Evolutionary conservation across 2,329 filamentous ascomycete species (phyloP).

Genomic region (Penicillium concentricum): DNA sequence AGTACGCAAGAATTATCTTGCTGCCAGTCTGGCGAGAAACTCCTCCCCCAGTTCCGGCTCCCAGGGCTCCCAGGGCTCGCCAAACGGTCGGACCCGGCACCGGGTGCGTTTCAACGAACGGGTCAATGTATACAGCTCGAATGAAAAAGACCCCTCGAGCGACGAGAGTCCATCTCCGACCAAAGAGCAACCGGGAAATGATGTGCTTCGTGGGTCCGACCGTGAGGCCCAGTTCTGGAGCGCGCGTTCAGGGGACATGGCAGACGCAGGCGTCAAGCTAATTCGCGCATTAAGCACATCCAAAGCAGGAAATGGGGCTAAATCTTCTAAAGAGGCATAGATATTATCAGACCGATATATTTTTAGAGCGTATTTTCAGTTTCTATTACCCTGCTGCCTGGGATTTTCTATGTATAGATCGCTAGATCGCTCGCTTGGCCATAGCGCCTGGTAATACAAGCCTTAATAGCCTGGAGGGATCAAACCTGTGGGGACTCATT

Average conservation of each 20-base stretch:
- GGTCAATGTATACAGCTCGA: conserved; percentile 32
- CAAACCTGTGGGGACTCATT: neutral
- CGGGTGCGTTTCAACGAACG: conserved; percentile 36
- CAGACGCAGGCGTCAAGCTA: conserved; percentile 50
- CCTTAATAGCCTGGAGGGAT: neutral
- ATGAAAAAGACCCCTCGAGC: conserved; percentile 27
- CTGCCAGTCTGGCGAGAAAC: conserved; percentile 33
- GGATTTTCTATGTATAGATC: neutral
- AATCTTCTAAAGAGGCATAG: conserved; percentile 16
- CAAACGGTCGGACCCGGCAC: conserved; percentile 14
- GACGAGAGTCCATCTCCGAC: conserved; percentile 18
- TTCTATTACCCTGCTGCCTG: neutral
- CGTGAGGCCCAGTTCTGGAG: conserved; percentile 55
- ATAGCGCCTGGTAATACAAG: neutral
- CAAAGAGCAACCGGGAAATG: conserved; percentile 23
- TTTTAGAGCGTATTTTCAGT: neutral
- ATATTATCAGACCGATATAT: neutral
- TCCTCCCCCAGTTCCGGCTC: conserved; percentile 7
- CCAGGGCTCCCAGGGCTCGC: conserved; percentile 11
- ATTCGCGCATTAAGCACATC: conserved; percentile 47
- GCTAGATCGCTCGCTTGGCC: neutral
- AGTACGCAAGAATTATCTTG: conserved; percentile 72
- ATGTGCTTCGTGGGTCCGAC: conserved; percentile 33
- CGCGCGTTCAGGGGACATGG: conserved; percentile 52
- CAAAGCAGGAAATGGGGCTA: conserved; percentile 15